Base-by-base conservation (phyloP, 1,139 yeast species). In the Kurtzmaniella natalensis region DNA sequence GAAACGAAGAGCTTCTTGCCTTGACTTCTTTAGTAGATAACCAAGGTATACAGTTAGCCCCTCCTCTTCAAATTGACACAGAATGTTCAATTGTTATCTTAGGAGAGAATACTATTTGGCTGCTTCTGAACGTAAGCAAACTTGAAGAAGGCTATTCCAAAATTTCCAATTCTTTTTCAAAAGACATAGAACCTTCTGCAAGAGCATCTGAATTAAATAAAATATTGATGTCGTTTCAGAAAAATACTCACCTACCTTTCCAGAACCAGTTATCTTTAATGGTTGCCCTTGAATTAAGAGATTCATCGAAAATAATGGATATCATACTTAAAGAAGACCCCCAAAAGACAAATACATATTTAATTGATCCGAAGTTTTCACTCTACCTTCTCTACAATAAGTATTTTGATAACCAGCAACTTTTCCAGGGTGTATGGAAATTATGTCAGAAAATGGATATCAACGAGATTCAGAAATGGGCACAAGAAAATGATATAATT, bases 361-460 rank as follows among this genome's bases (percentile, higher is more conserved):
- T 18, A 10, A 18, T 31, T n/a, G 23, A 20, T 21, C 19, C 29
- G 4, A 31, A 18, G 19, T 14, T 26, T 5, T 17, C 14, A 4
- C 16, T 26, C 16, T 26, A 17, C 11, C 10, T 26, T 3, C 18
- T 26, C 14, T 17, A 14, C 11, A 14, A 18, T 17, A 21, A 26
- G 11, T 11, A 22, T 6, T 15, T 21, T 21, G 29, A 26, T 3
- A 33, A 27, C 10, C 33, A 38, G 16, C 21, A 32, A 3, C 15
- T 35, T 6, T 36, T 28, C 27, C 13, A 20, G 6, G 37, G 39
- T 5, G 21, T 41, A 16, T 8, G 25, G 5, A 21, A 32, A 10
- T 20, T 36, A 16, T 28, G 34, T 15, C 21, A 34, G 5, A 34
- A 22, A 9, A 18, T 35, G 11, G 22, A 29, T 11, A 18, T 24